Base-by-base conservation (phyloP, 495 filamentous ascomycete species). In the Aspergillus nanangensis region DNA sequence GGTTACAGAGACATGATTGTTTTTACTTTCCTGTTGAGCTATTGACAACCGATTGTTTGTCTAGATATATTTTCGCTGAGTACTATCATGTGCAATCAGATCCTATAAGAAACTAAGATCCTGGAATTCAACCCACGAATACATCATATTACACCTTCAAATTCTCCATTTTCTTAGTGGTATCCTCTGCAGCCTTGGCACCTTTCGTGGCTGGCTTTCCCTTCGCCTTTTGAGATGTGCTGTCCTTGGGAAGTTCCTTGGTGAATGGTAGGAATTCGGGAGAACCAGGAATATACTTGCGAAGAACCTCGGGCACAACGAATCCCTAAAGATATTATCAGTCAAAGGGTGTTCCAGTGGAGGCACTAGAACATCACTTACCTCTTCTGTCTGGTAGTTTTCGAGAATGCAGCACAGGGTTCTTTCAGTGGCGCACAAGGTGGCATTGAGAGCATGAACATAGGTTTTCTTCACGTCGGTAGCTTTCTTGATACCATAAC, bases 351-450 rank as follows among this genome's bases (percentile, higher is more conserved):
- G 5, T n/a, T n/a, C n/a, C n/a, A 15, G 17, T 8, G 47, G 34
- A 18, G 15, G 8, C 15, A 11, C 36, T 34, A 18, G 17, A 11
- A 23, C 24, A 55, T 18, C 2, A 71, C 74, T 63, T 62, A 87
- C 86, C 53, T 92, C 82, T 55, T 93, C 83, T 2, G 81, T 89
- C 71, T 98, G 93, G 66, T 88, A 97, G 71, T 97, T 98, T 70
- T 98, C 94, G 35, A 98, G 78, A 17, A 97, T 71, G 57, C 92
- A 96, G 75, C 93, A 98, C 20, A 97, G 76, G 17, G 94, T 88
- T 52, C 93, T 79, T 66, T 95, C 93, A 0, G 93, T 96, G 2
- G 93, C 93, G 62, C 87, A 92, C 11, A 98, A 72, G 3, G 92
- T 96, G 31, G 84, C 83, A 69, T 97, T 98, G 46, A 98, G 71